Evolutionary conservation across 495 filamentous ascomycete species (phyloP).

Genomic region (Penicillium steckii): DNA sequence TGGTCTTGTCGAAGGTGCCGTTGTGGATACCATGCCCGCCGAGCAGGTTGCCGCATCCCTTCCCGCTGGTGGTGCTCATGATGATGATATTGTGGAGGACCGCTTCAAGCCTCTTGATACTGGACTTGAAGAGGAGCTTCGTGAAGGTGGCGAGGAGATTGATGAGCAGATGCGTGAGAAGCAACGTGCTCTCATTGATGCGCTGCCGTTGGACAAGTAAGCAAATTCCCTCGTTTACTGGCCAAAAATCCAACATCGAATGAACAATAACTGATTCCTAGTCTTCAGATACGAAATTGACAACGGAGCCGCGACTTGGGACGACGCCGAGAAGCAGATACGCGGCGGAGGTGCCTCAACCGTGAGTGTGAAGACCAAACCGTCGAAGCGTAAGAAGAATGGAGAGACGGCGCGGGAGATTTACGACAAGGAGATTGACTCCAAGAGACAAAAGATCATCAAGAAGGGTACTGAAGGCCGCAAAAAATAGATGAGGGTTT

Average conservation of each 20-base stretch:
- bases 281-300: slow-evolving; percentile 74
- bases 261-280: slow-evolving; percentile 48
- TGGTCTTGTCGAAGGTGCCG: slow-evolving; percentile 67
- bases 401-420: slow-evolving; percentile 58
- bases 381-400: slow-evolving; percentile 70
- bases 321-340: slow-evolving; percentile 79
- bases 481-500: slow-evolving; percentile 24
- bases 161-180: slow-evolving; percentile 67
- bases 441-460: slow-evolving; percentile 49
- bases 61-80: slow-evolving; percentile 58
- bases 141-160: slow-evolving; percentile 76
- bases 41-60: slow-evolving; percentile 51
- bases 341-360: slow-evolving; percentile 59
- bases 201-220: slow-evolving; percentile 85
- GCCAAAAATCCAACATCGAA: slow-evolving; percentile 11
- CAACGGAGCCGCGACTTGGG: slow-evolving; percentile 69
- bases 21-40: slow-evolving; percentile 65
- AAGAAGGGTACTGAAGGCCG: slow-evolving; percentile 54
- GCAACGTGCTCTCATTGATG: slow-evolving; percentile 83
- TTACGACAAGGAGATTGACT: slow-evolving; percentile 46
- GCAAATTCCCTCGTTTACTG: slow-evolving; percentile 24
- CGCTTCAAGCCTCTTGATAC: slow-evolving; percentile 68
- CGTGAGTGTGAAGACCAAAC: slow-evolving; percentile 81
- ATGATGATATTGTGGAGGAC: slow-evolving; percentile 55
- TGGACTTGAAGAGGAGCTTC: slow-evolving; percentile 80